A percentile compares a stretch with the other conserved stretches of the same genome.
Conservation (phyloP, 2,329 filamentous ascomycete genomes). For the Falciphora oryzae region DNA sequence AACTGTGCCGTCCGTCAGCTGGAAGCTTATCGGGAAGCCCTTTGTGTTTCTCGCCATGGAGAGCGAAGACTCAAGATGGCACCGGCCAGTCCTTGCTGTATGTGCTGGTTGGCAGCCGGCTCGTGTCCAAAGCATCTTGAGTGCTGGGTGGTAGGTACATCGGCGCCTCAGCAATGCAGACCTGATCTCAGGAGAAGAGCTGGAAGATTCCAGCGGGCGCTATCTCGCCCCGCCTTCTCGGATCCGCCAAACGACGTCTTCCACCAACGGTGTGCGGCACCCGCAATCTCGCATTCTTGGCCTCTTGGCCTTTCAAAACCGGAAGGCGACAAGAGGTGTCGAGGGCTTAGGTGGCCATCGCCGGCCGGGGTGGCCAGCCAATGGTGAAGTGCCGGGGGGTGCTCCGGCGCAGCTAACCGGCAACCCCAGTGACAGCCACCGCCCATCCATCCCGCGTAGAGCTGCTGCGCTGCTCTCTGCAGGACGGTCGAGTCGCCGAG, state of each 20-base stretch:
- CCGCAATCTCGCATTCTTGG: not conserved
- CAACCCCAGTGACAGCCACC: not conserved
- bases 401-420: not conserved
- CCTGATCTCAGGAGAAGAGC: not conserved
- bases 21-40: too few relatives aligned
- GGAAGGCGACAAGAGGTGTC: conserved; percentile 4
- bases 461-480: not conserved
- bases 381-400: not conserved
- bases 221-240: not conserved
- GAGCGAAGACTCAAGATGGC: not conserved
- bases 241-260: not conserved
- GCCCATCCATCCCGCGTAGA: not conserved
- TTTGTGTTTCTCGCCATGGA: not conserved
- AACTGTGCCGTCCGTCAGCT: not conserved
- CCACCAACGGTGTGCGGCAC: not conserved
- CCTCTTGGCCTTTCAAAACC: conserved; percentile 4
- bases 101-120: not conserved
- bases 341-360: not conserved
- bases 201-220: too few relatives aligned
- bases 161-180: not conserved
- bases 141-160: too few relatives aligned
- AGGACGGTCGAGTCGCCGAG: not conserved
- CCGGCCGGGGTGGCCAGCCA: not conserved
- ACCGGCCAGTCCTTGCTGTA: not conserved
- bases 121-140: not conserved